These are phyloP conservation scores for Erysiphe pulchra DNA, from an alignment of 2,329 filamentous ascomycete genomes.

Conservation along the genomic window DNA sequence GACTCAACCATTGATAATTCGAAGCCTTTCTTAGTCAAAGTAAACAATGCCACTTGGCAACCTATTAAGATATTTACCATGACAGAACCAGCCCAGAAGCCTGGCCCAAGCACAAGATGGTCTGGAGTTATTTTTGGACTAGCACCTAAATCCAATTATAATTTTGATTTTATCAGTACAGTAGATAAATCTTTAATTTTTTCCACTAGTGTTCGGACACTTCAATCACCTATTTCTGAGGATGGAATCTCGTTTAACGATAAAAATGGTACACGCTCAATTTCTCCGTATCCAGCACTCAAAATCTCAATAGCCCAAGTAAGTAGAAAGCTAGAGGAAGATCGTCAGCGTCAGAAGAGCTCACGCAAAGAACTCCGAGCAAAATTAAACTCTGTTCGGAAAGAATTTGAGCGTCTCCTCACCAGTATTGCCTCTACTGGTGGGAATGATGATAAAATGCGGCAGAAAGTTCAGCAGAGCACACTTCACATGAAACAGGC, in stretches of 20 bases:
- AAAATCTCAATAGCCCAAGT: constrained; percentile 50
- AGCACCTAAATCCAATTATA: constrained; percentile 49
- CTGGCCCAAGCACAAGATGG: constrained; percentile 30
- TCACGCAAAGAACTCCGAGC: constrained; percentile 51
- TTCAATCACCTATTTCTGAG: constrained; percentile 8
- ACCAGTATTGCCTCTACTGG: constrained; percentile 41
- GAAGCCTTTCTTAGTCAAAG: constrained; percentile 54
- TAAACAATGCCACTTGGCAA: constrained; percentile 61
- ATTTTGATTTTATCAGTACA: constrained; percentile 51
- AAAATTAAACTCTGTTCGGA: constrained; percentile 37
- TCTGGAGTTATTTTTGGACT: constrained; percentile 44
- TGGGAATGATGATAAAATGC: constrained; percentile 49
- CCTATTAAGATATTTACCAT: constrained; percentile 42
- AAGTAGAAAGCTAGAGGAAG: constrained; percentile 43
- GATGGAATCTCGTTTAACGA: constrained; percentile 15
- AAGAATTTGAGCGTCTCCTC: constrained; percentile 46
- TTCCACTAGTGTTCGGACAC: constrained; percentile 34
- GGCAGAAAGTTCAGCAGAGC: constrained; percentile 51
- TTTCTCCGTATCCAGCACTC: constrained; percentile 52
- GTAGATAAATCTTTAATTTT: constrained; percentile 40
- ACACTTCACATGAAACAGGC: constrained; percentile 45
- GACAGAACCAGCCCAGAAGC: constrained; percentile 12
- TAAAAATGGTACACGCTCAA: constrained; percentile 40
- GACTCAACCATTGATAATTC: constrained; percentile 31
- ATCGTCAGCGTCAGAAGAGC: constrained; percentile 41